Conservation (phyloP, 139 green algal species). For the Chlamydomonas sp. region DNA sequence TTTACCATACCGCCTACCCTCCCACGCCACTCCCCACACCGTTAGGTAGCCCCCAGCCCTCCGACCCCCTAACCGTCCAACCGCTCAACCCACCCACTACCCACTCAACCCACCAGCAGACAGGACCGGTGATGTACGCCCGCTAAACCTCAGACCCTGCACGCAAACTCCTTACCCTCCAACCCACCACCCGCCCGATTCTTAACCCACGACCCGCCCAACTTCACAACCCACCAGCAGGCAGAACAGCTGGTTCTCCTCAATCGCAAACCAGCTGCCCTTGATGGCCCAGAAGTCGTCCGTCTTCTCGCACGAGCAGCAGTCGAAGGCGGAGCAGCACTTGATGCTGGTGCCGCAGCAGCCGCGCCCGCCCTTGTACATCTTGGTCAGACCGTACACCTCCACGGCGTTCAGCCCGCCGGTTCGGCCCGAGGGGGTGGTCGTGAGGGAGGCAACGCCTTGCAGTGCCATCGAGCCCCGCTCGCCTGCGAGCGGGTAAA, state of each 20-base stretch:
- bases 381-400: slow-evolving; percentile 83
- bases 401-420: slow-evolving; percentile 73
- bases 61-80: too few species aligned
- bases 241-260: slow-evolving; percentile 84
- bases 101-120: too few species aligned
- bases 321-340: slow-evolving; percentile 41
- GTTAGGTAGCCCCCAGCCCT: too few species aligned
- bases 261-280: slow-evolving; percentile 85
- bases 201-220: neutral
- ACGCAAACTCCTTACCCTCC: too few species aligned
- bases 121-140: too few species aligned
- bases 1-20: too few species aligned
- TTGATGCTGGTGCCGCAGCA: slow-evolving; percentile 44
- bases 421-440: neutral
- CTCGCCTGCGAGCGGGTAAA: too few species aligned
- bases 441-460: neutral
- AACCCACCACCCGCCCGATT: neutral
- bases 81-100: too few species aligned
- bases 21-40: too few species aligned
- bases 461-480: slow-evolving; percentile 25
- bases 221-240: slow-evolving; percentile 58
- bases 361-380: slow-evolving; percentile 36
- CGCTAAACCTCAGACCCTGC: too few species aligned
- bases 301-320: slow-evolving; percentile 31
- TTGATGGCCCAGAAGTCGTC: slow-evolving; percentile 83